Base-by-base conservation (phyloP, 1,284 basidiomycete genomes). In the Tremellales sp. region DNA sequence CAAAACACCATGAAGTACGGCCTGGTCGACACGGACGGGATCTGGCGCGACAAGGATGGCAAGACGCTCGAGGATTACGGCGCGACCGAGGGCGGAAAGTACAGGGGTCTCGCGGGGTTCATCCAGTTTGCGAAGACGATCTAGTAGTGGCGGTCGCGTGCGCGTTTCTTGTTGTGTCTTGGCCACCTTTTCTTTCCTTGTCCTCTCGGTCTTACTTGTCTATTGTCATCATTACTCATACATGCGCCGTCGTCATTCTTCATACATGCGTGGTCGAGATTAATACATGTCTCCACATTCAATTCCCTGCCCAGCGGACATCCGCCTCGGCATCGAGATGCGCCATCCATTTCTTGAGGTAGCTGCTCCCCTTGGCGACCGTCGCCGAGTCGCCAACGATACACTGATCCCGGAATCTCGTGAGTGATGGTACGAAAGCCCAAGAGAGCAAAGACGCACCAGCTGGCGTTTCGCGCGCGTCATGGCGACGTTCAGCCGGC, bases 401-500 rank as follows among this genome's bases (percentile, higher is more conserved):
- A 58, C 89, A 92, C 87, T 91, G 45, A 6, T 16, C 10, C n/a
- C 26, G 5, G 14, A 29, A 24, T 10, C 8, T 25, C 32, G 14
- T 25, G 33, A n/a, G n/a, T n/a, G n/a, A n/a, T n/a, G n/a, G n/a
- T n/a, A n/a, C n/a, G n/a, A n/a, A n/a, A 3, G 2, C 6, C 9
- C 26, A 40, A 24, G 37, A 45, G 46, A 64, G 21, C 9, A 19
- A 25, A 7, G 10, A 61, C 80, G 58, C 57, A 91, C 88, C 47
- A 97, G 75, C 66, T 93, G 89, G n/a, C 91, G 77, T 59, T 85
- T 84, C 3, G 92, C 87, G 40, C 92, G 77, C 2, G 93, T 97
- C 93, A 97, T 97, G 0, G 90, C 90, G 38, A 94, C 89, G 66
- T 97, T 97, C 61, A 97, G 73, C 34, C 93, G 76, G 32, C 92